Evolutionary conservation across 805 yeast genomes (phyloP).

Genomic region (Torulaspora maleeae): DNA sequence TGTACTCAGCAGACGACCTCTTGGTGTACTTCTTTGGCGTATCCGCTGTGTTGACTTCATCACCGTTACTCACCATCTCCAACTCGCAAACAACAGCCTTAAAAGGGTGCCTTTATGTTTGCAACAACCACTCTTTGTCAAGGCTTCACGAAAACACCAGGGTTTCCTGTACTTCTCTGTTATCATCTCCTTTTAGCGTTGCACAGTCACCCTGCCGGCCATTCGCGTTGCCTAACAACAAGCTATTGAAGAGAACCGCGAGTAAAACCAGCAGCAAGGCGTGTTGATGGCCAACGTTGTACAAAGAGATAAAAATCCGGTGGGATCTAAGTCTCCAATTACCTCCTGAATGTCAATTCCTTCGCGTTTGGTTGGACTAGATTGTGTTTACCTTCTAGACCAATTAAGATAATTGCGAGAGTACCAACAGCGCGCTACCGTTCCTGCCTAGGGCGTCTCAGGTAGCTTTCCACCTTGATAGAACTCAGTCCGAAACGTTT

Average conservation of each 20-base stretch:
- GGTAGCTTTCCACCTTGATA: too few relatives aligned
- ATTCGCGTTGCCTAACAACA: background rate
- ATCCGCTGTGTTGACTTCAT: slow-evolving; percentile 5
- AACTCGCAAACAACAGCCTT: background rate
- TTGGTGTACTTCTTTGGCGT: slow-evolving; percentile 19
- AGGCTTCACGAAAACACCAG: slow-evolving; percentile 6
- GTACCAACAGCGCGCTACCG: too few relatives aligned
- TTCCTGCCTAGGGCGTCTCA: too few relatives aligned
- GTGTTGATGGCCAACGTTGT: background rate
- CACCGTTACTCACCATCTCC: slow-evolving; percentile 13
- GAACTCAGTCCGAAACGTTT: too few relatives aligned
- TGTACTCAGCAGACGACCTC: slow-evolving; percentile 16
- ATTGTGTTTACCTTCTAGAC: too few relatives aligned
- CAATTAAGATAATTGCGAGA: too few relatives aligned
- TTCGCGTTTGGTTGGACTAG: too few relatives aligned
- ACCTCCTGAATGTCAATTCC: too few relatives aligned
- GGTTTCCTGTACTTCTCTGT: slow-evolving; percentile 1
- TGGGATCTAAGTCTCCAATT: too few relatives aligned
- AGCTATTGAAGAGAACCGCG: background rate
- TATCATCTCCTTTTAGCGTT: slow-evolving; percentile 4
- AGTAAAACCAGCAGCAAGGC: background rate
- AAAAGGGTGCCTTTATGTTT: slow-evolving; percentile 1
- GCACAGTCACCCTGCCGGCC: slow-evolving; percentile 4
- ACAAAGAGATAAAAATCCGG: too few relatives aligned
- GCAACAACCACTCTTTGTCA: background rate